phyloP scores from a whole-genome alignment of 1,139 yeast species.

The Suhomyces coccinellae region DNA sequence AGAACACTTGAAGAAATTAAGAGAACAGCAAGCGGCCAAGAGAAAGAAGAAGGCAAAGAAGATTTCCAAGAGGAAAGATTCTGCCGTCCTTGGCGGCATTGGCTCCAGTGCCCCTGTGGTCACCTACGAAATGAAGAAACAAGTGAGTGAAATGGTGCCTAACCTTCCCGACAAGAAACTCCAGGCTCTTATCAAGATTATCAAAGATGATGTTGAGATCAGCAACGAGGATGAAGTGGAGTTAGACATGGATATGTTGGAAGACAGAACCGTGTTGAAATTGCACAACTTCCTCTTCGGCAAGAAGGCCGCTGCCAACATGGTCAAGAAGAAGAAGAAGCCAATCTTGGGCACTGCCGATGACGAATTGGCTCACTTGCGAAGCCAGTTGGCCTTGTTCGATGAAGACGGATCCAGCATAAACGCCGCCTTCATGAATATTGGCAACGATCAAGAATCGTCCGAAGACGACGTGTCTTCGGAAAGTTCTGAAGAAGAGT shows the following conservation, averaged over 20 bases:
- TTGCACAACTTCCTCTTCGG: slow-evolving; percentile 78
- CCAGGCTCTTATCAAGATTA: slow-evolving; percentile 80
- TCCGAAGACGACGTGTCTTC: slow-evolving; percentile 46
- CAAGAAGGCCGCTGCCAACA: slow-evolving; percentile 44
- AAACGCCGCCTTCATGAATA: slow-evolving; percentile 29
- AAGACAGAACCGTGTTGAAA: slow-evolving; percentile 78
- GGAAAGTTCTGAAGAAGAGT: slow-evolving; percentile 69
- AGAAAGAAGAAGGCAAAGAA: slow-evolving; percentile 49
- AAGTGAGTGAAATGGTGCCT: slow-evolving; percentile 82
- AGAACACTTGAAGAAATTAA: slow-evolving; percentile 60
- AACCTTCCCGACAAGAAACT: slow-evolving; percentile 77
- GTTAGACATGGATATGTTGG: slow-evolving; percentile 91
- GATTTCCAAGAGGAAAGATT: slow-evolving; percentile 20
- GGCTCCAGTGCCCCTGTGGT: slow-evolving; percentile 44
- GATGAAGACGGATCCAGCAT: slow-evolving; percentile 33
- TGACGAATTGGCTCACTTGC: slow-evolving; percentile 80
- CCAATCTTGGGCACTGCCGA: slow-evolving; percentile 62
- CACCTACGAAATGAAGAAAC: slow-evolving; percentile 96
- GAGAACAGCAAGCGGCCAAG: slow-evolving; percentile 45
- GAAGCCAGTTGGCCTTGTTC: slow-evolving; percentile 78
- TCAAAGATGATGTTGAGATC: slow-evolving; percentile 80
- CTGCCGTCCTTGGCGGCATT: slow-evolving; percentile 16
- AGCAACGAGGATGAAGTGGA: slow-evolving; percentile 84
- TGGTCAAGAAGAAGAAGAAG: slow-evolving; percentile 47
- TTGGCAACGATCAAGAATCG: slow-evolving; percentile 28